These are phyloP conservation scores for Ogataea salicorniae DNA, from an alignment of 805 yeast species.

Conservation along the genomic window DNA sequence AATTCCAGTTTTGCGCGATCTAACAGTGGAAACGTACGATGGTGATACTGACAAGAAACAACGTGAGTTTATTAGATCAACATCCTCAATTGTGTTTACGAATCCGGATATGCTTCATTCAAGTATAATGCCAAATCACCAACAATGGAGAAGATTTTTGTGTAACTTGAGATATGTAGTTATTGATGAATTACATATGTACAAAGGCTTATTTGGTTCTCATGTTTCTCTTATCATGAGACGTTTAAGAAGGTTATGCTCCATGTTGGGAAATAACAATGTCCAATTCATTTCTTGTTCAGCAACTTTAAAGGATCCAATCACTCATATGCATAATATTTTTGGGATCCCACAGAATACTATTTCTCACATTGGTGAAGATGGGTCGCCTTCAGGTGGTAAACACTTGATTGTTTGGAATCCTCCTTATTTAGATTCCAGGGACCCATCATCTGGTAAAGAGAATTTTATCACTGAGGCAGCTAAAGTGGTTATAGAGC, in stretches of 20 bases:
- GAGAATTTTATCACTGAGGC: conserved; percentile 71
- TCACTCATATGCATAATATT: conserved; percentile 61
- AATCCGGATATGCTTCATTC: conserved; percentile 94
- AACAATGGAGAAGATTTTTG: conserved; percentile 70
- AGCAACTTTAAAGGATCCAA: conserved; percentile 81
- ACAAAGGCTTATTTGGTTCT: conserved; percentile 87
- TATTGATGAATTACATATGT: conserved; percentile 82
- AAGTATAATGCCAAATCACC: conserved; percentile 74
- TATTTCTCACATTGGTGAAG: conserved; percentile 57
- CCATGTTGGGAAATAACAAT: conserved; percentile 44
- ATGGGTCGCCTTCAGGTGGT: conserved; percentile 86
- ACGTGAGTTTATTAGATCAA: conserved; percentile 49
- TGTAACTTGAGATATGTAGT: conserved; percentile 62
- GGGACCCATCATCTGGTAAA: conserved; percentile 55
- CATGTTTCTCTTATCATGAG: conserved; percentile 86
- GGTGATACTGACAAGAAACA: conserved; percentile 77
- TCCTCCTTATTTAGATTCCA: conserved; percentile 64
- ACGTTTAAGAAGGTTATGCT: conserved; percentile 63
- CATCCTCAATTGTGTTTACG: conserved; percentile 79
- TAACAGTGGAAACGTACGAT: conserved; percentile 76
- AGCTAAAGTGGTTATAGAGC: conserved; percentile 63
- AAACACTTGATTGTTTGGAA: conserved; percentile 79
- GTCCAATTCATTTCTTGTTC: conserved; percentile 83
- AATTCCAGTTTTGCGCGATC: conserved; percentile 40
- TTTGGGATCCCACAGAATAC: conserved; percentile 57